Evolutionary conservation across 495 filamentous ascomycete genomes (phyloP), one percentile per base, ranked within the genome.

Genomic region (Astrothelium macrocarpum): DNA sequence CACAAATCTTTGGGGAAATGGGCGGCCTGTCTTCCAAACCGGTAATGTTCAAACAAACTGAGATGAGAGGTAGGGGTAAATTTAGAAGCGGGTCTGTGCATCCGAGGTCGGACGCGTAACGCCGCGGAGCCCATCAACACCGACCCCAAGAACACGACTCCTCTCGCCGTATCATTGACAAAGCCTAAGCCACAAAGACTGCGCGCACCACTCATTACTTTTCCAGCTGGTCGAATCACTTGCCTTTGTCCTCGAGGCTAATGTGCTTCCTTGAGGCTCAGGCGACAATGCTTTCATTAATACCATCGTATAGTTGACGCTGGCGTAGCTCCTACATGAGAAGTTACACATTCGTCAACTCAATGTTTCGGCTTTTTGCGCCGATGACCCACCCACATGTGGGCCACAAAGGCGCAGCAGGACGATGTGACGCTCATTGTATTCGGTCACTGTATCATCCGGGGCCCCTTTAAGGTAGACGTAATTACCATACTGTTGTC

Each of bases 371-470:
- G 49, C 20, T 26, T 25, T 9, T 56, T 5, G 49, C 20, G 26
- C 49, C 49, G 23, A 2, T 56, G 49, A 56, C 7, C 49, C 25
- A 18, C 18, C 2, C 2, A 12, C 11, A 56, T 28, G 49, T 56
- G 49, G 49, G 29, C 20, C 49, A 56, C 12, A 56, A 56, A 3
- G 49, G 49, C 49, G 49, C 49, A 56, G 49, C 49, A 56, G 10
- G 23, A 20, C 20, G 49, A 29, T 56, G 23, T 56, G n/a, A 56
- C 49, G 25, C 49, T 56, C 49, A 56, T 56, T 56, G 49, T 56
- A 28, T 29, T 56, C 49, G 49, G 49, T 56, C 49, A 10, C 16
- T 20, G 49, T 56, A 7, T 56, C 49, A 56, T 56, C 49, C 49
- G 49, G 20, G 0, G 2, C 49, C 49, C 49, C 49, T 28, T 9